Percentiles rank a stretch among this genome's conserved stretches.
Conservation (phyloP, 371 early-diverging fungal species). For the Mortierella sp. region DNA sequence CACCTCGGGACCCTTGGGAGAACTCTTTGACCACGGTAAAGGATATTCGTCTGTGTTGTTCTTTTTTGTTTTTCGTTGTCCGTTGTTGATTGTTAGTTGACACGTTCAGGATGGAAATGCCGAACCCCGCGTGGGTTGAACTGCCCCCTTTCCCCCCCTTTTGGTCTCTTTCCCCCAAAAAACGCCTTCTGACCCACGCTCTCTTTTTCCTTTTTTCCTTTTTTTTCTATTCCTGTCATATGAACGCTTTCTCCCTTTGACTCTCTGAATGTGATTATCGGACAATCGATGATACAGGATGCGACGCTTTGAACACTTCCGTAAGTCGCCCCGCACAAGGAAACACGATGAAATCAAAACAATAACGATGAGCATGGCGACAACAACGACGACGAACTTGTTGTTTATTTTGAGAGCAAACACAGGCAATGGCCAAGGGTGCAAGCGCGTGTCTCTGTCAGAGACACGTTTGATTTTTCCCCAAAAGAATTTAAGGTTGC, state of each 20-base stretch:
- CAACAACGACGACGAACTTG: background rate
- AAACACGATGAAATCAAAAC: no score
- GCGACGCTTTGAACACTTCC: conserved; percentile 92
- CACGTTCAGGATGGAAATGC: background rate
- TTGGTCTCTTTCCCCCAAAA: background rate
- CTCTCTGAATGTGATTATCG: conserved; percentile 6
- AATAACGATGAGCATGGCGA: background rate
- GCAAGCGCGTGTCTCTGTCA: conserved; percentile 15
- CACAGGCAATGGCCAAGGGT: conserved; percentile 10
- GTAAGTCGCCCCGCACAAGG: conserved; percentile 55
- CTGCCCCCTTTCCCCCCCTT: background rate
- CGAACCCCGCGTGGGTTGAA: background rate
- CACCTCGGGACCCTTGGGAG: conserved; percentile 93
- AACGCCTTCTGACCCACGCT: background rate
- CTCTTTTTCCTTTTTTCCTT: background rate
- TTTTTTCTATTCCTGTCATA: conserved; percentile 8
- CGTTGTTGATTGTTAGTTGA: background rate
- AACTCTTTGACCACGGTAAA: conserved; percentile 92
- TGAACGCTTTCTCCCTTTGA: conserved; percentile 9
- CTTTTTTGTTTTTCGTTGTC: conserved; percentile 11
- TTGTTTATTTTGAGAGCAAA: conserved; percentile 3
- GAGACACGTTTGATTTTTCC: background rate
- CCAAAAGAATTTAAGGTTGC: conserved; percentile 34
- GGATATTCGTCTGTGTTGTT: background rate
- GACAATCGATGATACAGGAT: conserved; percentile 63